Evolutionary conservation across 108 stramenopile species (phyloP), one percentile per base, ranked within the genome.

Genomic region (Nitzschia inconspicua): DNA sequence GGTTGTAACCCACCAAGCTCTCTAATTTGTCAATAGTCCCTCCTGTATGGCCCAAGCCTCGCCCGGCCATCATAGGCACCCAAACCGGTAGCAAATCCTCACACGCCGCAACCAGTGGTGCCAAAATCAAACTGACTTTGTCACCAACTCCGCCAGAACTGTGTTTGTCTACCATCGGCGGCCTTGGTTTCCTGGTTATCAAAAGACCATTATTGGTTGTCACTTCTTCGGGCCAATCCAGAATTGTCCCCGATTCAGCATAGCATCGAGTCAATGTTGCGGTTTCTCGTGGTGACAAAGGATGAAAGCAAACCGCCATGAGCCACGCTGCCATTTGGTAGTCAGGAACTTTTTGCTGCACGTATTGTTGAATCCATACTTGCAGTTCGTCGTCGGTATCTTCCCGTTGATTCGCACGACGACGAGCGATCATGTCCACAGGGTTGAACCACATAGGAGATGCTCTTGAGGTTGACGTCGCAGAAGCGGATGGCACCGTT

Each of bases 321-420:
- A 93, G 75, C 84, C 88, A 88, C 8, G 92, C 88, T 13, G 84
- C 55, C 88, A 93, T 88, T 78, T 93, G 92, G 61, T 93, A 93
- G 23, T 89, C 86, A 13, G 84, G 84, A 16, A 93, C 70, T 16
- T 76, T 48, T 5, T 78, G 83, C 13, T 35, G 22, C 20, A 46
- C 54, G 53, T 79, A 84, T 42, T 52, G 50, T 2, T 63, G 41
- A 8, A 84, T 77, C 54, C 75, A 84, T 63, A 63, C 63, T 46
- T 68, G 10, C 8, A 88, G 44, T 46, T 88, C 86, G 27, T 72
- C 72, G 26, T 73, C 62, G 14, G 83, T 72, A 56, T 88, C 43
- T 57, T 31, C 53, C 61, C 43, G 51, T 51, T 16, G 14, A 40
- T 4, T 0, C 19, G 47, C 23, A 23, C 3, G n/a, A 32, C 22